Evolutionary conservation across 2,329 filamentous ascomycete species (phyloP).

Genomic region (Aspergillus fumigatus): DNA sequence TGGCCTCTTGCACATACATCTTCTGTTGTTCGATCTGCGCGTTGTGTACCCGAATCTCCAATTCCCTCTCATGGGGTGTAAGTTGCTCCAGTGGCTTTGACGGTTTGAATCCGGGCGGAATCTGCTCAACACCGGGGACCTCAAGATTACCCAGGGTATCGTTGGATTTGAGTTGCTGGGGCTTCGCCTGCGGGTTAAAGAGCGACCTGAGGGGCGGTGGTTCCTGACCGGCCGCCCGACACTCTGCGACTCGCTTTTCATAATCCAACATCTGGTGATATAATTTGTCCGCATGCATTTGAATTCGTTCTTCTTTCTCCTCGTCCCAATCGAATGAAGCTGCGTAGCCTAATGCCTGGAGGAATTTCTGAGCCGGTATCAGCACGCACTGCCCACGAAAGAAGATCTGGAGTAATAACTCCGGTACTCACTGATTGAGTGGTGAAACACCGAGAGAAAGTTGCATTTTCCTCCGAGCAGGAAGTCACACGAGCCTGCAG

Average conservation of each 20-base stretch:
- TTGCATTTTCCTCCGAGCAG: slow-evolving; percentile 72
- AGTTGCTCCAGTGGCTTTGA: slow-evolving; percentile 38
- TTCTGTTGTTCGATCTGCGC: slow-evolving; percentile 35
- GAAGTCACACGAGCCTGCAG: slow-evolving; percentile 58
- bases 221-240: slow-evolving; percentile 40
- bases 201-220: slow-evolving; percentile 42
- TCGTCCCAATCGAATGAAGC: slow-evolving; percentile 60
- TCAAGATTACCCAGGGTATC: slow-evolving; percentile 21
- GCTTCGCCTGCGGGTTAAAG: slow-evolving; percentile 36
- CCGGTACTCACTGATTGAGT: slow-evolving; percentile 67
- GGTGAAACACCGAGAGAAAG: slow-evolving; percentile 80
- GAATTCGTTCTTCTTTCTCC: slow-evolving; percentile 77
- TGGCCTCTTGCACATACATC: slow-evolving; percentile 33
- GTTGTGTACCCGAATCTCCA: slow-evolving; percentile 39
- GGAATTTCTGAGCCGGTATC: slow-evolving; percentile 59
- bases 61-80: slow-evolving; percentile 44
- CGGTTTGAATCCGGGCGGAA: slow-evolving; percentile 34
- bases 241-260: slow-evolving; percentile 66
- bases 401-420: not conserved
- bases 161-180: slow-evolving; percentile 8
- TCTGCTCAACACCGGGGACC: slow-evolving; percentile 33
- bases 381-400: slow-evolving; percentile 1
- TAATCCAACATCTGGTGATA: slow-evolving; percentile 84
- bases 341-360: slow-evolving; percentile 86
- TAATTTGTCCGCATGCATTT: slow-evolving; percentile 90